These are phyloP conservation scores for Closterium sp. DNA, from an alignment of 139 green algal genomes.

Conservation along the genomic window DNA sequence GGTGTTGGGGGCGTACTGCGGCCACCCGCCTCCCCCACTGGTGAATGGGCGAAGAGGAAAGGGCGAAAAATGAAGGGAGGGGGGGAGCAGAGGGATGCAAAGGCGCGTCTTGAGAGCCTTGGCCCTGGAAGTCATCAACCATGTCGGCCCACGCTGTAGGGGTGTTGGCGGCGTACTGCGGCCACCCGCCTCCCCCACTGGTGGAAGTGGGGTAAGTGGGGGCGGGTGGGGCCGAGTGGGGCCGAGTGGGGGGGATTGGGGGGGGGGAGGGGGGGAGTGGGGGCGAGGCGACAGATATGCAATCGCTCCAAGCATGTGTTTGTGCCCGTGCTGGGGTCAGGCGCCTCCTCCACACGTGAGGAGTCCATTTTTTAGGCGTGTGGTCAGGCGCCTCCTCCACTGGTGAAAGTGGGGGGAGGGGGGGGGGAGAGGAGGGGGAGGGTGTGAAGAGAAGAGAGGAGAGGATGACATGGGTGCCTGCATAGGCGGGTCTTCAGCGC, in stretches of 20 bases:
- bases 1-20: not conserved
- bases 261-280: not conserved
- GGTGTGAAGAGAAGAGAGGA: not conserved
- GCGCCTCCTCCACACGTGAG: no score
- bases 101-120: not conserved
- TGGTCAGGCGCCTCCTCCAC: no score
- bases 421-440: not conserved
- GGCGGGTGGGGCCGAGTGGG: not conserved
- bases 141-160: slow-evolving; percentile 15
- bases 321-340: no score
- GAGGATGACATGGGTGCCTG: no score
- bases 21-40: not conserved
- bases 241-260: not conserved
- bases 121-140: not conserved
- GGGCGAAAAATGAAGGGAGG: not conserved
- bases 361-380: no score
- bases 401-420: no score
- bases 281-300: no score
- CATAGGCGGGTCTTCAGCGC: not conserved
- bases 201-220: not conserved
- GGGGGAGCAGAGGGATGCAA: not conserved
- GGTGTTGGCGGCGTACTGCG: not conserved
- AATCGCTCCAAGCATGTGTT: no score
- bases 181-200: not conserved
- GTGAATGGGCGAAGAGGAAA: not conserved